A percentile compares a stretch with the other conserved stretches of the same genome.
These are phyloP conservation scores for Globisporangium okanoganense DNA, from an alignment of 352 stramenopile species.

Conservation along the genomic window DNA sequence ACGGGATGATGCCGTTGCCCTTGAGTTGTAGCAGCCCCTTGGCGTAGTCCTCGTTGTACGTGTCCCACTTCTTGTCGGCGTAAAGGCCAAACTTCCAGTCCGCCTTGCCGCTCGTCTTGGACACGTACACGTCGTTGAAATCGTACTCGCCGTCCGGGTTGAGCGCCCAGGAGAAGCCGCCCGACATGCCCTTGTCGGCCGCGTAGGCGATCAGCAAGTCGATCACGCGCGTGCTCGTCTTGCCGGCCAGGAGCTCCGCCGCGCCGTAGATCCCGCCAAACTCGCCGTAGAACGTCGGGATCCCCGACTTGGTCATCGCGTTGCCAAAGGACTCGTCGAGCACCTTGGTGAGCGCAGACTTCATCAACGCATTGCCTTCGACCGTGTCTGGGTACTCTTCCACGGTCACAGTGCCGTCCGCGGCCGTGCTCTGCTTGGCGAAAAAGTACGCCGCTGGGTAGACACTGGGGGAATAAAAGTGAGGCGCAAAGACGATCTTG, in stretches of 20 bases:
- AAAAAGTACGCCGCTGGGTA: conserved; percentile 80
- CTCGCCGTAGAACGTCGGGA: conserved; percentile 73
- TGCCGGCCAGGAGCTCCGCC: conserved; percentile 39
- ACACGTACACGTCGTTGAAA: conserved; percentile 71
- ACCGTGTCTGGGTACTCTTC: conserved; percentile 66
- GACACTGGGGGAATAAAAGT: conserved; percentile 82
- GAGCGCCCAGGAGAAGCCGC: conserved; percentile 76
- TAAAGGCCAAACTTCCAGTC: conserved; percentile 76
- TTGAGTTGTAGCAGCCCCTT: conserved; percentile 55
- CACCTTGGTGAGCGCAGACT: conserved; percentile 49
- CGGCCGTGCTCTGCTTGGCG: conserved; percentile 40
- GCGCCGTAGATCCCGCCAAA: conserved; percentile 80
- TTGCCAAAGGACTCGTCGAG: conserved; percentile 70
- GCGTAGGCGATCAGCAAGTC: conserved; percentile 74
- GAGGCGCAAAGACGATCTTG: conserved; percentile 78
- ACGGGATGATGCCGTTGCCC: conserved; percentile 72
- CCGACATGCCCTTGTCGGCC: conserved; percentile 58
- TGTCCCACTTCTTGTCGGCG: conserved; percentile 53
- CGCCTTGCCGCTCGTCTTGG: conserved; percentile 23
- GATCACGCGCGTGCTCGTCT: conserved; percentile 71
- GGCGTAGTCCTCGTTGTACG: conserved; percentile 73
- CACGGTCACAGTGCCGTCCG: conserved; percentile 28
- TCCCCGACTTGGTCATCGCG: conserved; percentile 34
- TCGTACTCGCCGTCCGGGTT: conserved; percentile 75
- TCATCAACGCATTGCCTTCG: conserved; percentile 51